phyloP scores from a whole-genome alignment of 768 basidiomycete genomes.

The Termitomyces sp. region DNA sequence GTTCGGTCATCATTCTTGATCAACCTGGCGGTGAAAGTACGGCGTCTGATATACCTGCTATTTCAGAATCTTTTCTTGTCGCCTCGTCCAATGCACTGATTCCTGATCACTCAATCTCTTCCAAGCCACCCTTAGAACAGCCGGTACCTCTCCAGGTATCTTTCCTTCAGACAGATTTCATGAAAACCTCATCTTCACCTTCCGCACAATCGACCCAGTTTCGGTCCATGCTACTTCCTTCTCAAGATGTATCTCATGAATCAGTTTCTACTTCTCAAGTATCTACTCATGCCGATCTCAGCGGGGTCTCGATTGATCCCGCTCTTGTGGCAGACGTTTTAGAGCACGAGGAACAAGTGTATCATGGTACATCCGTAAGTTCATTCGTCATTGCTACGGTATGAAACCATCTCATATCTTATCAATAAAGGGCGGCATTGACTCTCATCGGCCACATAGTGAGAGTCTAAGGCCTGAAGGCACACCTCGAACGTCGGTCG shows the following conservation, averaged over 20 bases:
- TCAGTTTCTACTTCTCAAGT: background rate
- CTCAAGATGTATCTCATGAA: background rate
- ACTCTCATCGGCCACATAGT: background rate
- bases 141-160: background rate
- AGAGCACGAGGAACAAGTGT: slow-evolving; percentile 1
- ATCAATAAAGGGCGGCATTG: background rate
- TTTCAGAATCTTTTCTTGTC: background rate
- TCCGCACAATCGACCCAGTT: background rate
- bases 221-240: background rate
- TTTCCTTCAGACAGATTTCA: background rate
- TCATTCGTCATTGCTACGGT: background rate
- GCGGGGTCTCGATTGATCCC: slow-evolving; percentile 13
- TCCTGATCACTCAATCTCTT: background rate
- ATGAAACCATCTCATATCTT: background rate
- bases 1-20: background rate
- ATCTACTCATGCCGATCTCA: background rate
- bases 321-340: slow-evolving; percentile 8
- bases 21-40: background rate
- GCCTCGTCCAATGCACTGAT: background rate
- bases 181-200: background rate
- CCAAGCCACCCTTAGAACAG: background rate
- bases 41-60: background rate
- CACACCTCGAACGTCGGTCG: background rate
- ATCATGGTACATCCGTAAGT: background rate
- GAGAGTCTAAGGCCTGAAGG: background rate